Conservation (phyloP, 2,329 filamentous ascomycete species). For the Magnaporthales sp. region DNA sequence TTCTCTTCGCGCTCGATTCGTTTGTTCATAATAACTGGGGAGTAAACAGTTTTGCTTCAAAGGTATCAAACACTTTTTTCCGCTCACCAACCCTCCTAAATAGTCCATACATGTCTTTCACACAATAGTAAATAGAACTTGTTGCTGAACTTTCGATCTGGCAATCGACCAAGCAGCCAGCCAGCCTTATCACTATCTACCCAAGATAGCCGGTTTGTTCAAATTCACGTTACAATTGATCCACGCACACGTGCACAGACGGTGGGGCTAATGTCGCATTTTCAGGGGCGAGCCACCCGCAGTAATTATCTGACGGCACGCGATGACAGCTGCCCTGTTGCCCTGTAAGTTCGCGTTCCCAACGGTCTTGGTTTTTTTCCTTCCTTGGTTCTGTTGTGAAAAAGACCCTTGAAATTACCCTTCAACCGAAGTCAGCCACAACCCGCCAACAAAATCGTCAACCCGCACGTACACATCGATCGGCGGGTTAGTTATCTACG, state of each 20-base stretch:
- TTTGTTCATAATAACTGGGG: neutral
- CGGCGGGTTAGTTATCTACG: neutral
- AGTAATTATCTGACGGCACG: neutral
- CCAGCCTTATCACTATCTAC: neutral
- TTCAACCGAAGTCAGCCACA: neutral
- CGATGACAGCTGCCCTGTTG: neutral
- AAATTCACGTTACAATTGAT: neutral
- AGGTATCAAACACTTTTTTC: neutral
- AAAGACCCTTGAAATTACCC: neutral
- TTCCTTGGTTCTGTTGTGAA: neutral
- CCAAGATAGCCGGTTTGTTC: neutral
- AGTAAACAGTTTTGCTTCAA: neutral
- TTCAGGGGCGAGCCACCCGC: neutral
- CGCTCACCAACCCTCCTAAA: neutral
- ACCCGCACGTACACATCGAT: neutral
- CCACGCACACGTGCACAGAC: neutral
- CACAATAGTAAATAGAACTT: neutral
- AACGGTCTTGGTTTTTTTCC: neutral
- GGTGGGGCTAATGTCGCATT: neutral
- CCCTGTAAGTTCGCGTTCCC: neutral
- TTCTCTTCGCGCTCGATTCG: neutral
- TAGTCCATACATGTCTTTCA: neutral
- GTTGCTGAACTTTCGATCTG: neutral
- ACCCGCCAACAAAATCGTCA: neutral
- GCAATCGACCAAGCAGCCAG: neutral